phyloP scores from a whole-genome alignment of 352 stramenopile genomes.

The Albugo candida region DNA sequence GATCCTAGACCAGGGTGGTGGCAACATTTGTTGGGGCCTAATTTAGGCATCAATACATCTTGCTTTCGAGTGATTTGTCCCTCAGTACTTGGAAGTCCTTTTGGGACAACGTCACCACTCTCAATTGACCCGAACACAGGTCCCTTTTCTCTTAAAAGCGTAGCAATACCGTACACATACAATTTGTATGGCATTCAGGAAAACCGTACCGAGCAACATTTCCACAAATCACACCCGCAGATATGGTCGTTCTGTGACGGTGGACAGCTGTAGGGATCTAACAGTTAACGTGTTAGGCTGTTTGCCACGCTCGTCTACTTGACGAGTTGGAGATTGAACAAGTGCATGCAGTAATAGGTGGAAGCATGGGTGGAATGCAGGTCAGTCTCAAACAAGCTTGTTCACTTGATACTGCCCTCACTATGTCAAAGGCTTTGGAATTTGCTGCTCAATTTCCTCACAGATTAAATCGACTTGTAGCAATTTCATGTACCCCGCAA shows the following conservation, averaged over 20 bases:
- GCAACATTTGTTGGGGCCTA: constrained; percentile 74
- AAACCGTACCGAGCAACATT: constrained; percentile 51
- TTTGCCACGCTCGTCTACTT: constrained; percentile 53
- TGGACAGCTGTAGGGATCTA: background rate
- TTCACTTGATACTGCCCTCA: background rate
- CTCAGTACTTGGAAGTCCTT: constrained; percentile 67
- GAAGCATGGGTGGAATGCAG: constrained; percentile 72
- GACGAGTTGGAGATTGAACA: constrained; percentile 52
- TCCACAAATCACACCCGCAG: constrained; percentile 62
- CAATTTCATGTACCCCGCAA: constrained; percentile 70
- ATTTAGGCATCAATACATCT: constrained; percentile 75
- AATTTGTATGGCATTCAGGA: constrained; percentile 7
- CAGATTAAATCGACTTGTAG: constrained; percentile 42
- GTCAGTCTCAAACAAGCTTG: background rate
- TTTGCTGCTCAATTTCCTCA: constrained; percentile 70
- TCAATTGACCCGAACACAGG: constrained; percentile 33
- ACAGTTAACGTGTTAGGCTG: constrained; percentile 13
- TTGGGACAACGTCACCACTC: constrained; percentile 60
- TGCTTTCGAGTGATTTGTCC: constrained; percentile 77
- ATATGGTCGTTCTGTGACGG: constrained; percentile 30
- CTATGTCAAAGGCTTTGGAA: constrained; percentile 40
- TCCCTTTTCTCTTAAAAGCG: background rate
- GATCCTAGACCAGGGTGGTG: constrained; percentile 70
- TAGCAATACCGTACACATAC: too few species aligned
- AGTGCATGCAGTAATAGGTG: constrained; percentile 68